These are phyloP conservation scores for Huntiella omanensis DNA, from an alignment of 2,329 filamentous ascomycete genomes.

Conservation along the genomic window DNA sequence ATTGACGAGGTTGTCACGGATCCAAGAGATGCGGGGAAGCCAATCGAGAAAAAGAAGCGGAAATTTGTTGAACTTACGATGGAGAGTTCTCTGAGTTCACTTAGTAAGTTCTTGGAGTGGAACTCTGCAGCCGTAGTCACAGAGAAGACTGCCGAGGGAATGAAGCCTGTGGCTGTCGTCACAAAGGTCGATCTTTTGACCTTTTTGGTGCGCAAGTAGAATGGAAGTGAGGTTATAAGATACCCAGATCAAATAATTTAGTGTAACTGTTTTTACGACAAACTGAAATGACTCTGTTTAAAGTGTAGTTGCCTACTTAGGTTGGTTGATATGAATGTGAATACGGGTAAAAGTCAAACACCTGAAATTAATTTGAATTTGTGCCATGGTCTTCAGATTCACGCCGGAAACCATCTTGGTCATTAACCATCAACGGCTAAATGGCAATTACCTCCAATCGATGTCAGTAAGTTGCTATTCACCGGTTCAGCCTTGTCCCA, in stretches of 20 bases:
- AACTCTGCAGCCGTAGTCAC: constrained; percentile 93
- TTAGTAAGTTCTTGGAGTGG: constrained; percentile 95
- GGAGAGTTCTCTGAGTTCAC: constrained; percentile 63
- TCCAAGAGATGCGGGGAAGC: constrained; percentile 41
- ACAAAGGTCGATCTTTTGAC: constrained; percentile 92
- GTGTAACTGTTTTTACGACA: neutral
- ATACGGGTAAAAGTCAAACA: too few relatives aligned
- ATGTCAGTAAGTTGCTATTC: too few relatives aligned
- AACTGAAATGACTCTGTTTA: too few relatives aligned
- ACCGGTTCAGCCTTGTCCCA: too few relatives aligned
- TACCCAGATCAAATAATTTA: neutral
- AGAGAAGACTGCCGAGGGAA: constrained; percentile 42
- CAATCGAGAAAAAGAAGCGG: constrained; percentile 23
- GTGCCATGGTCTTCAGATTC: too few relatives aligned
- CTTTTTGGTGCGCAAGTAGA: constrained; percentile 56
- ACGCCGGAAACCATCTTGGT: too few relatives aligned
- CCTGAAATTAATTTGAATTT: too few relatives aligned
- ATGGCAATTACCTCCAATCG: too few relatives aligned
- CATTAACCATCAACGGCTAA: too few relatives aligned
- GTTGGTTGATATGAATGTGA: too few relatives aligned
- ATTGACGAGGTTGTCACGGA: constrained; percentile 86
- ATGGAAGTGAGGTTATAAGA: neutral
- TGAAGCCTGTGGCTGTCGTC: constrained; percentile 70
- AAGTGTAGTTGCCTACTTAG: too few relatives aligned
- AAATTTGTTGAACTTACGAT: constrained; percentile 88